Evolutionary conservation across 2,329 filamentous ascomycete species (phyloP).

Genomic region (Falciphora oryzae): DNA sequence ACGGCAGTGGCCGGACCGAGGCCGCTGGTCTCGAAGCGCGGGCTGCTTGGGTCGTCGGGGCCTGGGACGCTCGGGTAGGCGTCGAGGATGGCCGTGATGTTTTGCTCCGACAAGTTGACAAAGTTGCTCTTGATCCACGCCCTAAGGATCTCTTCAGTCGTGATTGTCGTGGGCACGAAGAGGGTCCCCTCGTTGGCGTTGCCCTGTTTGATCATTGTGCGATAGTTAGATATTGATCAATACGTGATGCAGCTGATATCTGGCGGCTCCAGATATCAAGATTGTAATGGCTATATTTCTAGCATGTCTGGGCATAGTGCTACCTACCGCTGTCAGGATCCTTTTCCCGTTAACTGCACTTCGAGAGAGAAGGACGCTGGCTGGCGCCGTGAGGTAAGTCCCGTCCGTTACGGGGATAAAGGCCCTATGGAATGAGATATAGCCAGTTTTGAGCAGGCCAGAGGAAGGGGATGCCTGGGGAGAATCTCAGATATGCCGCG

Average conservation of each 20-base stretch:
- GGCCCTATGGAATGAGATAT: constrained; percentile 12
- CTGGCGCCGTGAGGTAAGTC: constrained; percentile 23
- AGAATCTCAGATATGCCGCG: too few relatives aligned
- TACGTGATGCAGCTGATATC: background rate
- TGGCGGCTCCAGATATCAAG: background rate
- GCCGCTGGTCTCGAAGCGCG: constrained; percentile 29
- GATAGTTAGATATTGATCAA: too few relatives aligned
- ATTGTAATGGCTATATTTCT: background rate
- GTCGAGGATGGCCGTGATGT: constrained; percentile 24
- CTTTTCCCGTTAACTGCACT: constrained; percentile 25
- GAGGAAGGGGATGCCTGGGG: too few relatives aligned
- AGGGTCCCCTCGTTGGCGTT: constrained; percentile 44
- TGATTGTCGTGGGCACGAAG: constrained; percentile 40
- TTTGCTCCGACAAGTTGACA: constrained; percentile 32
- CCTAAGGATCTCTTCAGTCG: constrained; percentile 32
- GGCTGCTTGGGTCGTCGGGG: constrained; percentile 16
- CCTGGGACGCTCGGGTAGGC: constrained; percentile 18
- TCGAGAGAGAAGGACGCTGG: constrained; percentile 23
- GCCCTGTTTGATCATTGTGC: constrained; percentile 17
- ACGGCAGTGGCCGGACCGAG: constrained; percentile 37
- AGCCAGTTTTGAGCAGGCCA: background rate
- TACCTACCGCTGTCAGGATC: constrained; percentile 16
- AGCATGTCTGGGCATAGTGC: constrained; percentile 3
- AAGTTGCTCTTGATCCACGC: constrained; percentile 33
- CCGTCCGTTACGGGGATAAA: constrained; percentile 32